Conservation (phyloP, 2,329 filamentous ascomycete species). For the Colletotrichum sp. region DNA sequence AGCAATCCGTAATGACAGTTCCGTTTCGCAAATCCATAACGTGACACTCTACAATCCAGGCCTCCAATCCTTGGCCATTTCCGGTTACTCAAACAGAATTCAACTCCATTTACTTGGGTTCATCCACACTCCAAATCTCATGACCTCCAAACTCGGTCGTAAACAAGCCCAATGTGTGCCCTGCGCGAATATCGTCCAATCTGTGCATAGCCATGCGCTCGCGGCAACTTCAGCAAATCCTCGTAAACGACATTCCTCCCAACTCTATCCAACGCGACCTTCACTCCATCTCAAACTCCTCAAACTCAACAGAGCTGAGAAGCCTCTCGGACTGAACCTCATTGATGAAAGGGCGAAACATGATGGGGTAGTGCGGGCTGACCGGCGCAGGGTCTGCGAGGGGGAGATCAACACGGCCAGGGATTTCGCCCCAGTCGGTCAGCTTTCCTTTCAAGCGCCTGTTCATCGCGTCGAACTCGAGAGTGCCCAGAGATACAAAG, state of each 20-base stretch:
- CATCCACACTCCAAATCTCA: not conserved
- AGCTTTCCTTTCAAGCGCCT: not conserved
- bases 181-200: not conserved
- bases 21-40: not conserved
- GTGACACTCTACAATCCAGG: not conserved
- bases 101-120: not conserved
- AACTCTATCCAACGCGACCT: not conserved
- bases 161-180: not conserved
- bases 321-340: not conserved
- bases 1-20: not conserved
- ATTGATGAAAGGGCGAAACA: not conserved
- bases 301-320: slow-evolving; percentile 3
- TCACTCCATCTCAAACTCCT: slow-evolving; percentile 1
- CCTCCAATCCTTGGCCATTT: not conserved
- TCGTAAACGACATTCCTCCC: not conserved
- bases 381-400: not conserved
- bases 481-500: slow-evolving; percentile 39
- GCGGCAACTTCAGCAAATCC: not conserved
- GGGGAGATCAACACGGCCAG: not conserved
- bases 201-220: not conserved
- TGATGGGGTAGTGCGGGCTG: not conserved
- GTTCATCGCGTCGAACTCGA: slow-evolving; percentile 44
- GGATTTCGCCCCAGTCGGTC: not conserved
- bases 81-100: not conserved
- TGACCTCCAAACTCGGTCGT: accelerated